Evolutionary conservation across 2,329 filamentous ascomycete genomes (phyloP).

Genomic region (Cercospora canescens): DNA sequence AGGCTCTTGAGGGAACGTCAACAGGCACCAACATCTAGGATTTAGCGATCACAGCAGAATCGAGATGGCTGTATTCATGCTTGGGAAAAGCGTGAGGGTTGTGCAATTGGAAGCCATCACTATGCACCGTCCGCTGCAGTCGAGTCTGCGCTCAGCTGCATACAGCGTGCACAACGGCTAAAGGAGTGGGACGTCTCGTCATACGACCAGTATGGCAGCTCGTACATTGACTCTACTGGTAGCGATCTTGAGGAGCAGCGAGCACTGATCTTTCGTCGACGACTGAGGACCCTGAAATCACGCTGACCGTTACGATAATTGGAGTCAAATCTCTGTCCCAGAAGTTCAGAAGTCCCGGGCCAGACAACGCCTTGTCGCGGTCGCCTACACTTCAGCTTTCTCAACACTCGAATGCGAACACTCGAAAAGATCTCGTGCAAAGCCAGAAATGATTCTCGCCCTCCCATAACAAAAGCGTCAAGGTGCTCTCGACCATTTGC

Average conservation of each 20-base stretch:
- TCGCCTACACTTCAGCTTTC: background rate
- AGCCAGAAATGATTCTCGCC: background rate
- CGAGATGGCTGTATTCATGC: background rate
- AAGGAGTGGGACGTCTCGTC: too few species aligned
- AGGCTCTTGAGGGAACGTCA: background rate
- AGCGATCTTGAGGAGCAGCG: background rate
- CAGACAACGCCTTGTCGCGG: background rate
- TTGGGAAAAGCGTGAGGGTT: background rate
- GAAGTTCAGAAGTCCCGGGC: background rate
- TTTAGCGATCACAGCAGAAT: background rate
- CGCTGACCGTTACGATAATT: background rate
- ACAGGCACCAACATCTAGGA: background rate
- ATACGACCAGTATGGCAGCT: too few species aligned
- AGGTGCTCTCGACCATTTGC: background rate
- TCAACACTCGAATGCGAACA: background rate
- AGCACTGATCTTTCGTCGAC: background rate
- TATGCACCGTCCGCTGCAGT: background rate
- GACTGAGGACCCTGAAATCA: background rate
- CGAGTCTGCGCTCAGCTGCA: background rate
- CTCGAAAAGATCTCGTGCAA: background rate
- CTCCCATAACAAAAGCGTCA: background rate
- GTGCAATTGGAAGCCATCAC: background rate
- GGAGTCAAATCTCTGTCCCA: background rate
- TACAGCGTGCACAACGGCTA: too few species aligned
- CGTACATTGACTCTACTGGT: too few species aligned